Conservation (phyloP, 768 basidiomycete genomes). For the Mycena metata region DNA sequence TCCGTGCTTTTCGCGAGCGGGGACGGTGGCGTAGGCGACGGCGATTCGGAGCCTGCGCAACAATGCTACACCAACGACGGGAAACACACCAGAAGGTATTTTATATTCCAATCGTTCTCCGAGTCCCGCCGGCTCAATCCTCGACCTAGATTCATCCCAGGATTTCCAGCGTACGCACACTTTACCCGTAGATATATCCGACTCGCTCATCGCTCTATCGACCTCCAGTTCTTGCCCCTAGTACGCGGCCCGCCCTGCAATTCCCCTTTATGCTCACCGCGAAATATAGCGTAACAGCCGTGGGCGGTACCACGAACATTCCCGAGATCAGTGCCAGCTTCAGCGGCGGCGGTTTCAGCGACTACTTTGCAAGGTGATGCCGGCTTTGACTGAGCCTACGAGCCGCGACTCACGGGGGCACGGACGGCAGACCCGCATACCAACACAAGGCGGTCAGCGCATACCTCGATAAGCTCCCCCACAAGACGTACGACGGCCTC, state of each 20-base stretch:
- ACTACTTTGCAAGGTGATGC: conserved; percentile 60
- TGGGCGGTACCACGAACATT: conserved; percentile 73
- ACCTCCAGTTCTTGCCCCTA: conserved; percentile 57
- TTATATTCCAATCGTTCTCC: conserved; percentile 54
- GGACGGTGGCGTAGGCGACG: conserved; percentile 79
- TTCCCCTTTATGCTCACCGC: neutral
- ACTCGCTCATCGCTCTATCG: neutral
- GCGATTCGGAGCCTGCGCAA: conserved; percentile 64
- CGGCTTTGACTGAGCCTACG: neutral
- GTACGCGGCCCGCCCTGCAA: conserved; percentile 48
- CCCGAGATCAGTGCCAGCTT: conserved; percentile 73
- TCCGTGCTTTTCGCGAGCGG: conserved; percentile 77
- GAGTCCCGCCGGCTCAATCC: neutral
- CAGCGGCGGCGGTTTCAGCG: conserved; percentile 83
- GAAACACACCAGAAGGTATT: conserved; percentile 25
- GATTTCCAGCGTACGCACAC: conserved; percentile 65
- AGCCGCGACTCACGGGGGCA: neutral
- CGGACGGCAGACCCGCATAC: conserved; percentile 59
- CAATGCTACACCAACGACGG: conserved; percentile 73
- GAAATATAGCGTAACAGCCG: conserved; percentile 70
- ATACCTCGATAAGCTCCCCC: conserved; percentile 61
- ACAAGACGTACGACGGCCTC: conserved; percentile 67
- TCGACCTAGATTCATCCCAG: conserved; percentile 59
- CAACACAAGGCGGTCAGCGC: conserved; percentile 60
- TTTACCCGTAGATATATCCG: neutral